Base-by-base conservation (phyloP, 768 basidiomycete genomes). In the Boletus insuetus region DNA sequence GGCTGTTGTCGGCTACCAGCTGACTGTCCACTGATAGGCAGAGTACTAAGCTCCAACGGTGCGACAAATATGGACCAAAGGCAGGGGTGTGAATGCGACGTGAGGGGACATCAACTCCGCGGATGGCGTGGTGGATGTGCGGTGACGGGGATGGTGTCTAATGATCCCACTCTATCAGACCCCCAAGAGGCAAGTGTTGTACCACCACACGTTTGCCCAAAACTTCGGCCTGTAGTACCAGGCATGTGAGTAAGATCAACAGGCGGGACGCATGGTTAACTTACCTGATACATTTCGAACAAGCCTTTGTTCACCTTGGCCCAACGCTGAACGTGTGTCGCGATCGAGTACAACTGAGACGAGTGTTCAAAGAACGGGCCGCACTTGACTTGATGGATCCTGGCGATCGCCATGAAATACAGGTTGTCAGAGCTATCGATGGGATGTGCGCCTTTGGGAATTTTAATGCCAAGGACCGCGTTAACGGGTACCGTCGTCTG, bases 341-440 rank as follows among this genome's bases (percentile, higher is more conserved):
- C 92, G 53, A 98, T 92, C 49, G 87, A 84, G 68, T 94, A 76
- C 40, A 98, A 74, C 60, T 97, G 88, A 5, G 95, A 92, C 2
- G 93, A 94, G 67, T 95, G 94, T 65, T 96, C 94, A 64, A 89
- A 83, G 74, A 94, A 96, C 1, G 94, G 94, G 1, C 94, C 94
- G 17, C 75, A 72, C 67, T 96, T 96, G 54, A 94, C 86, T 58
- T 85, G 75, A 66, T 82, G 83, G 62, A 96, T 88, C 53, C 94
- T 85, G 64, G 71, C 81, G 60, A 97, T 85, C 24, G 82, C 82
- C 70, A 90, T 77, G 63, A 87, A 89, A 72, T 94, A 94, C 32
- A 96, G 72, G 63, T 91, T 92, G n/a, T 83, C 84, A 34, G 56
- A 57, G 14, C 37, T 46, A 14, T 65, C 65, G 14, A 51, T 55